These are phyloP conservation scores for Onygena corvina DNA, from an alignment of 2,329 filamentous ascomycete genomes.

Conservation along the genomic window DNA sequence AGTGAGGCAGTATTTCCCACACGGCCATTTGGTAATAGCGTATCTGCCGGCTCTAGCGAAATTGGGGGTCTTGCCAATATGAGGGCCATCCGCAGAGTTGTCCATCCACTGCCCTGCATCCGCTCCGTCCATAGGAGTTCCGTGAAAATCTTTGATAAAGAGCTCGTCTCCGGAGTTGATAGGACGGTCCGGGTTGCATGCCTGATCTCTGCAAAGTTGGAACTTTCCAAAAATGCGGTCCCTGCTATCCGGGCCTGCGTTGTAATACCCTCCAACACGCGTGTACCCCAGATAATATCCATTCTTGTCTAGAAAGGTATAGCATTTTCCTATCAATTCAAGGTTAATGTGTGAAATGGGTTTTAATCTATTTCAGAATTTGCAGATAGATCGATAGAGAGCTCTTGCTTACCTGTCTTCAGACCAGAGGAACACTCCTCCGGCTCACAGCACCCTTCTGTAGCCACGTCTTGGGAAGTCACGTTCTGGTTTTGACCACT, in stretches of 20 bases:
- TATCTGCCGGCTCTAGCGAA: conserved; percentile 2
- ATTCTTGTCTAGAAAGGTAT: neutral
- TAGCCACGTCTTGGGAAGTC: neutral
- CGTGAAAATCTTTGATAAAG: conserved; percentile 8
- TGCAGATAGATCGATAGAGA: neutral
- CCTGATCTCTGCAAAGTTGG: conserved; percentile 5
- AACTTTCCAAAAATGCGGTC: conserved; percentile 4
- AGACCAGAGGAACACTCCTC: conserved; percentile 5
- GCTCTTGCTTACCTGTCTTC: conserved; percentile 1
- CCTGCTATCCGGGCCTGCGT: conserved; percentile 2
- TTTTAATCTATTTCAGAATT: neutral
- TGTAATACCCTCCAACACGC: neutral
- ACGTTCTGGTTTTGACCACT: neutral
- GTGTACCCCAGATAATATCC: conserved; percentile 5
- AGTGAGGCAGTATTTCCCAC: conserved; percentile 6
- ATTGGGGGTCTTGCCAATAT: conserved; percentile 4
- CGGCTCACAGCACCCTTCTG: conserved; percentile 4
- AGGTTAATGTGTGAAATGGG: neutral
- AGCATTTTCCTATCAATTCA: conserved; percentile 5
- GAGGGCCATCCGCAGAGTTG: neutral
- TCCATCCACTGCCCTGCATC: conserved; percentile 8
- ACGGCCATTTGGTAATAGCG: conserved; percentile 8
- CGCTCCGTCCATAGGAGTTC: conserved; percentile 4
- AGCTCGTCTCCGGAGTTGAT: conserved; percentile 7
- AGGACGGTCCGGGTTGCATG: neutral